Conservation (phyloP, 495 filamentous ascomycete genomes). For the Aspergillus carlsbadensis region DNA sequence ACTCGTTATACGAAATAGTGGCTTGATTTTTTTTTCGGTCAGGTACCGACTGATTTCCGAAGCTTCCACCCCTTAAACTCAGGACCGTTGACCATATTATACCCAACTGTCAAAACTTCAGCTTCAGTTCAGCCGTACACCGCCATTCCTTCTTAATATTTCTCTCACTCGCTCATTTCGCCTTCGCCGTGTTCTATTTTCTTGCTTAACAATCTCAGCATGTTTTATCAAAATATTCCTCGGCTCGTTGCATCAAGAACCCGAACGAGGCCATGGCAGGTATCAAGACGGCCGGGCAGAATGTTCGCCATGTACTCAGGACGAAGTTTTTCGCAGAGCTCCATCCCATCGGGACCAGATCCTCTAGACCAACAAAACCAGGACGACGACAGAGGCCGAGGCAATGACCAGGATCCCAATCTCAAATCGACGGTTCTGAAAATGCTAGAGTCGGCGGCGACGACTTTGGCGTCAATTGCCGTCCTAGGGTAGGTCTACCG, state of each 20-base stretch:
- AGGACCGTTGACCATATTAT: neutral
- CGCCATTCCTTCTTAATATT: neutral
- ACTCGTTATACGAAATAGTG: neutral
- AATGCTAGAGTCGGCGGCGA: conserved; percentile 81
- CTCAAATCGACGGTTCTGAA: conserved; percentile 60
- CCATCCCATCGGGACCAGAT: conserved; percentile 27
- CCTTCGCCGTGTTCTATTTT: neutral
- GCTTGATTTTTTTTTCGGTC: neutral
- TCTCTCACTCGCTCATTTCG: neutral
- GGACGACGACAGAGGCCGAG: conserved; percentile 27
- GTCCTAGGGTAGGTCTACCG: conserved; percentile 69
- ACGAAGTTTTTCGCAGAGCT: conserved; percentile 33
- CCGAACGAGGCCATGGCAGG: conserved; percentile 21
- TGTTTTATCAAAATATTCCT: conserved; percentile 23
- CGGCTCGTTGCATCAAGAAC: conserved; percentile 23
- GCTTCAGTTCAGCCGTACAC: conserved; percentile 2
- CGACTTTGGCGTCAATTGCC: conserved; percentile 80
- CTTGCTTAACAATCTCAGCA: neutral
- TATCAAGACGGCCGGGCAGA: conserved; percentile 9
- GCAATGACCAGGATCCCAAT: conserved; percentile 32
- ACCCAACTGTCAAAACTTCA: neutral
- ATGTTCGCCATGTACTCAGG: conserved; percentile 10
- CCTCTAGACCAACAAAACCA: conserved; percentile 34
- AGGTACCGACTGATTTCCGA: neutral
- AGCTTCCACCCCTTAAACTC: conserved; percentile 1